A percentile compares a stretch with the other conserved stretches of the same genome.
Evolutionary conservation across 306 rosid species (phyloP).

Genomic region (Begonia loranthoides): DNA sequence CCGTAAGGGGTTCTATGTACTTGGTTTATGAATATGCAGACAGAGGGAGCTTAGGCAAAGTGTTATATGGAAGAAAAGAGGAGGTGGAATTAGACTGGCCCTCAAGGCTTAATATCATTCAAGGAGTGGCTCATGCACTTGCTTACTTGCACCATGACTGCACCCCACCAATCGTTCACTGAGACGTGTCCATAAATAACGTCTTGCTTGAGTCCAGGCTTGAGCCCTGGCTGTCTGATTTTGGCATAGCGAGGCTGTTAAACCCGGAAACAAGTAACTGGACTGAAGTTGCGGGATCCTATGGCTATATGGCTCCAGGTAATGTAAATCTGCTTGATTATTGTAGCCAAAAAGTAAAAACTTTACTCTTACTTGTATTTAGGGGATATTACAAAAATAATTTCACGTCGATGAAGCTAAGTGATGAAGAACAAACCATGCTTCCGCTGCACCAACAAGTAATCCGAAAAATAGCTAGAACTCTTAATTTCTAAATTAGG

Average conservation of each 20-base stretch:
- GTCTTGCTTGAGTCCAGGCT: neutral
- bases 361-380: too few relatives aligned
- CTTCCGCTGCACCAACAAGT: too few relatives aligned
- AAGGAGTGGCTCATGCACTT: neutral
- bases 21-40: neutral
- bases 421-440: too few relatives aligned
- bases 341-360: too few relatives aligned
- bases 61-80: neutral
- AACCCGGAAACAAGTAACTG: neutral
- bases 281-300: neutral
- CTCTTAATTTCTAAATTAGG: too few relatives aligned
- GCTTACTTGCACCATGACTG: constrained; percentile 1
- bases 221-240: neutral
- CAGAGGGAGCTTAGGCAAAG: neutral
- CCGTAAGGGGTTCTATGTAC: neutral
- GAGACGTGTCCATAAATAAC: neutral
- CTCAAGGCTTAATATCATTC: neutral
- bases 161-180: too few relatives aligned
- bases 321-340: too few relatives aligned
- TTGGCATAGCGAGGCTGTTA: neutral
- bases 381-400: too few relatives aligned
- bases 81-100: neutral
- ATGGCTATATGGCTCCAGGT: constrained; percentile 2
- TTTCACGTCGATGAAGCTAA: too few relatives aligned
- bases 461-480: too few relatives aligned